These are phyloP conservation scores for Aspergillus biplanus DNA, from an alignment of 495 filamentous ascomycete genomes.

Conservation along the genomic window DNA sequence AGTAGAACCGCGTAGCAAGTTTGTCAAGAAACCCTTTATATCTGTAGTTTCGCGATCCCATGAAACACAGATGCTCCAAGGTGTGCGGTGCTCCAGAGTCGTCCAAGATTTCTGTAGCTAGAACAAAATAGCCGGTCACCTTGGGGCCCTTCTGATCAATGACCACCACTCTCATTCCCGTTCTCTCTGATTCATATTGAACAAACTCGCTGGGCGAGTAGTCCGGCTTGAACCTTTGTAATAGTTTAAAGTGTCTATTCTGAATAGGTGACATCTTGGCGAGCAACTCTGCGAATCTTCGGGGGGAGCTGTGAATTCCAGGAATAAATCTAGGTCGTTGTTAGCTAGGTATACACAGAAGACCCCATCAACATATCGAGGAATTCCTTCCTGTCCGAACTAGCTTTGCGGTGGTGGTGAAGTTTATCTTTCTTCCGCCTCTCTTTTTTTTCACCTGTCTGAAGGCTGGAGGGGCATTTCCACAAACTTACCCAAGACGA, in stretches of 20 bases:
- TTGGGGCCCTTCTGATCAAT: conserved; percentile 93
- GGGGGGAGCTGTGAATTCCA: conserved; percentile 10
- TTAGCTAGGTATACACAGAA: conserved; percentile 9
- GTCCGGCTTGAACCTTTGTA: conserved; percentile 84
- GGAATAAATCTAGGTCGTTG: conserved; percentile 14
- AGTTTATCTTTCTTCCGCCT: conserved; percentile 18
- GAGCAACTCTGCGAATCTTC: conserved; percentile 27
- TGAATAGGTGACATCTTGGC: conserved; percentile 44
- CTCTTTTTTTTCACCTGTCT: conserved; percentile 11
- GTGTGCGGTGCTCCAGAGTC: conserved; percentile 96
- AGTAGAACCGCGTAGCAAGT: conserved; percentile 89
- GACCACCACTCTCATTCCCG: conserved; percentile 91
- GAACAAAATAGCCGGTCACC: conserved; percentile 88
- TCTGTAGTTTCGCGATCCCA: conserved; percentile 92
- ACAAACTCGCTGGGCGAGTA: conserved; percentile 85
- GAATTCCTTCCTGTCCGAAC: not conserved
- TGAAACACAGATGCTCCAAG: conserved; percentile 94
- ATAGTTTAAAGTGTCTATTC: conserved; percentile 70
- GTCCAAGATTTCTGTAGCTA: conserved; percentile 97
- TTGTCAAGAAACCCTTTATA: conserved; percentile 97
- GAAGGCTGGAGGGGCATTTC: not conserved
- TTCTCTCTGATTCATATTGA: conserved; percentile 84
- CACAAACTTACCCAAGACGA: conserved; percentile 40
- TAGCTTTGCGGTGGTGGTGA: not conserved
- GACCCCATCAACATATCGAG: not conserved